A percentile compares a stretch with the other conserved stretches of the same genome.
Evolutionary conservation across 1,139 yeast genomes (phyloP).

Genomic region (Pichia sp.): DNA sequence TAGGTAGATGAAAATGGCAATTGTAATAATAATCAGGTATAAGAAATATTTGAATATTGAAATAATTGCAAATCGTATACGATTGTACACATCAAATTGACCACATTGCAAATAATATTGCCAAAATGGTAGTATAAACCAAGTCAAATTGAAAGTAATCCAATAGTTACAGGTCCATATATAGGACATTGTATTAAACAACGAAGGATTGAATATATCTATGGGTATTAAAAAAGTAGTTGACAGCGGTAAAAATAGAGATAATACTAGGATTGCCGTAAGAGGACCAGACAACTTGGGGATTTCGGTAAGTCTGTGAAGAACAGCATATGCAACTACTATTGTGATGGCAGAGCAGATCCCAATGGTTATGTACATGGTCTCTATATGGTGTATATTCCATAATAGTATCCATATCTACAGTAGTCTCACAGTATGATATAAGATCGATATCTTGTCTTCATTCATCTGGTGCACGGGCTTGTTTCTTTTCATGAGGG

Average conservation of each 20-base stretch:
- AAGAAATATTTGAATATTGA: conserved; percentile 57
- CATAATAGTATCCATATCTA: too few species aligned
- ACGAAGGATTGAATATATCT: conserved; percentile 31
- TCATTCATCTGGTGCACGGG: background rate
- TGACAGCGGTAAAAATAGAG: conserved; percentile 50
- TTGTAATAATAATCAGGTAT: conserved; percentile 46
- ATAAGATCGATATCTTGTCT: too few species aligned
- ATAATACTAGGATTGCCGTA: conserved; percentile 36
- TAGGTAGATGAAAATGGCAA: conserved; percentile 54
- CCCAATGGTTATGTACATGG: background rate
- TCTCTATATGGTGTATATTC: background rate
- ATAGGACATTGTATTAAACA: background rate
- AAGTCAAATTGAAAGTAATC: conserved; percentile 70
- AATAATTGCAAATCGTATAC: conserved; percentile 51
- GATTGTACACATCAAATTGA: conserved; percentile 41
- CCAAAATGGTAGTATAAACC: conserved; percentile 64
- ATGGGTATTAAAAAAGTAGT: conserved; percentile 51
- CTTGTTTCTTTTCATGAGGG: background rate
- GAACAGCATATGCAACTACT: background rate
- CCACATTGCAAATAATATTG: conserved; percentile 75
- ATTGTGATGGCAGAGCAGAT: background rate
- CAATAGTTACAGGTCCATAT: conserved; percentile 78
- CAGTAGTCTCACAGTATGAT: too few species aligned
- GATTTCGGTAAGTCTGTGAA: conserved; percentile 7
- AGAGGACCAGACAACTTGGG: conserved; percentile 20